Conservation (phyloP, 2,329 filamentous ascomycete species). For the Mycosphaerella arachidis region DNA sequence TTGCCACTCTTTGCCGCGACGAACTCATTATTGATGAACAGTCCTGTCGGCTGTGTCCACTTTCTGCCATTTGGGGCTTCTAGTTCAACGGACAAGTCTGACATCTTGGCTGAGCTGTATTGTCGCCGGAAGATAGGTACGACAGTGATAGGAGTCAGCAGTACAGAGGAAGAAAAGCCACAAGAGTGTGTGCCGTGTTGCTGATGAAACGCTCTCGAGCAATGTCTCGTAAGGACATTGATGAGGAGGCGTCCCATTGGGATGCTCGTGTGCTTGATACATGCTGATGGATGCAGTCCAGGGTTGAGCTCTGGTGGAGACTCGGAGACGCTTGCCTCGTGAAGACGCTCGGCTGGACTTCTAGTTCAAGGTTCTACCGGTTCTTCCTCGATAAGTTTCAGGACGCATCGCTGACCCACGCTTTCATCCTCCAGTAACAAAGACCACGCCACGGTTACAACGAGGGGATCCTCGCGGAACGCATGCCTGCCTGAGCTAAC, state of each 20-base stretch:
- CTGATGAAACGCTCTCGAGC: neutral
- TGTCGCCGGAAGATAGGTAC: neutral
- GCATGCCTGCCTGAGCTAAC: neutral
- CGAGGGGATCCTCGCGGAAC: neutral
- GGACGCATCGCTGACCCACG: no score
- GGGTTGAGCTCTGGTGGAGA: neutral
- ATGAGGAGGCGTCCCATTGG: neutral
- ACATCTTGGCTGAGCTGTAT: neutral
- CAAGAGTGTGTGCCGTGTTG: neutral
- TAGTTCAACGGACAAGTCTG: constrained; percentile 5
- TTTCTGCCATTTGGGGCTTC: constrained; percentile 17
- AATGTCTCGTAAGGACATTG: neutral
- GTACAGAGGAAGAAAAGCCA: neutral
- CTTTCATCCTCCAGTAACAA: neutral
- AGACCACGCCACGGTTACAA: neutral
- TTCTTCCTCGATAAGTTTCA: no score
- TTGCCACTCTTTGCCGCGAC: constrained; percentile 42
- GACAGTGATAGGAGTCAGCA: neutral
- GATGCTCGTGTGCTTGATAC: neutral
- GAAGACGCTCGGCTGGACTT: no score
- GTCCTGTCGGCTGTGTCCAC: constrained; percentile 45
- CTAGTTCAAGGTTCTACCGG: no score
- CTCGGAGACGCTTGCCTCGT: neutral
- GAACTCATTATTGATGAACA: constrained; percentile 81
- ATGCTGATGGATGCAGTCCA: neutral